Evolutionary conservation across 2,329 filamentous ascomycete genomes (phyloP).

Genomic region (Stenocarpella maydis): DNA sequence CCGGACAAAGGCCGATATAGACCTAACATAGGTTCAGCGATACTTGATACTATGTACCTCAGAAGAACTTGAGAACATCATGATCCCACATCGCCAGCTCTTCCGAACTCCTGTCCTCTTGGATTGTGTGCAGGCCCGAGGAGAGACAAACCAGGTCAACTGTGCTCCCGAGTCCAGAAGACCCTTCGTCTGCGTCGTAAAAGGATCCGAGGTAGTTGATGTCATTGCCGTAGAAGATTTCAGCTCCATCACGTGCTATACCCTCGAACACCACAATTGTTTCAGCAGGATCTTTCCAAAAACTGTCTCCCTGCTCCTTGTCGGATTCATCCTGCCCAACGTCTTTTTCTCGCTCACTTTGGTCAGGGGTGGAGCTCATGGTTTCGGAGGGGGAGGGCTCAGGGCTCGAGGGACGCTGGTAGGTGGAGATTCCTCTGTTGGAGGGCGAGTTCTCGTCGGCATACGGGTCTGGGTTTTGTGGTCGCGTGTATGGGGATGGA

Average conservation of each 20-base stretch:
- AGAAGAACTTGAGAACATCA: background rate
- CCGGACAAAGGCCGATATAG: no score
- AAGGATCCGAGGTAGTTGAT: slow-evolving; percentile 30
- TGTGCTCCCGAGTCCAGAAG: slow-evolving; percentile 17
- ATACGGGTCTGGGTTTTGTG: slow-evolving; percentile 17
- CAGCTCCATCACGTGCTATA: slow-evolving; percentile 16
- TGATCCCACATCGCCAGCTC: slow-evolving; percentile 22
- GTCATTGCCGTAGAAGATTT: slow-evolving; percentile 22
- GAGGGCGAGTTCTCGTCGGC: slow-evolving; percentile 4
- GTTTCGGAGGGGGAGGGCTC: background rate
- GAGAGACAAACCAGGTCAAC: slow-evolving; percentile 6
- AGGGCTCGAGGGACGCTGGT: background rate
- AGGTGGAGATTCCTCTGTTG: slow-evolving; percentile 3
- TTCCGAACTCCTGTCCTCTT: slow-evolving; percentile 19
- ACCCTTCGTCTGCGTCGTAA: slow-evolving; percentile 18
- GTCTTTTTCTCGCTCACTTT: background rate
- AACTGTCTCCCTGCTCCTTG: background rate
- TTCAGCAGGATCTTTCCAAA: slow-evolving; percentile 23
- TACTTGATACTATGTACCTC: no score
- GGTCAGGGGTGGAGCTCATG: background rate
- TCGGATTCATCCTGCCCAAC: background rate
- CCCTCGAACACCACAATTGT: slow-evolving; percentile 29
- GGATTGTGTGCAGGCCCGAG: slow-evolving; percentile 15
- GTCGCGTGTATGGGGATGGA: background rate
- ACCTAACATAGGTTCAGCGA: no score